phyloP scores from a whole-genome alignment of 2,329 filamentous ascomycete genomes.

The Cordyceps fumosorosea region DNA sequence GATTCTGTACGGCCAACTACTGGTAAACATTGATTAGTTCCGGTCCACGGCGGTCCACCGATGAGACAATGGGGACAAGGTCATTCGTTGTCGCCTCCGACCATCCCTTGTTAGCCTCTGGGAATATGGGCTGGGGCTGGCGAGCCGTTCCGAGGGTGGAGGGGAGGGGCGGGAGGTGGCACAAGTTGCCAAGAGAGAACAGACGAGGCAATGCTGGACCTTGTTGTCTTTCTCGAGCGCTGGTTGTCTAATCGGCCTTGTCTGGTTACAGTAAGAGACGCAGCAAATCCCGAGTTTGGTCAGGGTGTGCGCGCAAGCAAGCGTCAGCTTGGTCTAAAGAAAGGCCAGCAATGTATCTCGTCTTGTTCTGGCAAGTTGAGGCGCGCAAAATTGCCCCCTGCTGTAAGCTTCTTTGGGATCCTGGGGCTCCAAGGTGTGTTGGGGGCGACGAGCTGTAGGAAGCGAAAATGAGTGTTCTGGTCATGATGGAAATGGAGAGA shows the following conservation, averaged over 20 bases:
- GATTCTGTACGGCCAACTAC: too few relatives aligned
- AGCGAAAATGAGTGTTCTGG: too few relatives aligned
- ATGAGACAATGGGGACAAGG: background rate
- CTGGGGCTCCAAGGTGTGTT: too few relatives aligned
- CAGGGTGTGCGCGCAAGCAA: background rate
- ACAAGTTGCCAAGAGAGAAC: background rate
- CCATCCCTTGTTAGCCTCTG: background rate
- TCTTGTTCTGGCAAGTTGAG: background rate
- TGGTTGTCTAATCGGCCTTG: background rate
- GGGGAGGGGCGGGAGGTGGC: background rate
- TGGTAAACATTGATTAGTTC: too few relatives aligned
- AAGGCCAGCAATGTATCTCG: background rate
- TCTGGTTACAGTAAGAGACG: too few relatives aligned
- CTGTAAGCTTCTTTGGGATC: too few relatives aligned
- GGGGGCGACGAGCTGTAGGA: too few relatives aligned
- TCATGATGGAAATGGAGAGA: too few relatives aligned
- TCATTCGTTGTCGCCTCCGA: background rate
- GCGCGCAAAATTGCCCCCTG: too few relatives aligned
- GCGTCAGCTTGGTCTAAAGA: background rate
- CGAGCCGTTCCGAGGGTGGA: background rate
- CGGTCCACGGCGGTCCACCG: too few relatives aligned
- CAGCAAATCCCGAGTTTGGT: too few relatives aligned
- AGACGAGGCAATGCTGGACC: background rate
- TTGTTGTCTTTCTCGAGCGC: background rate
- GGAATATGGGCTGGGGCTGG: background rate